Conservation (phyloP, 495 filamentous ascomycete genomes). For the Daldinia grandis region DNA sequence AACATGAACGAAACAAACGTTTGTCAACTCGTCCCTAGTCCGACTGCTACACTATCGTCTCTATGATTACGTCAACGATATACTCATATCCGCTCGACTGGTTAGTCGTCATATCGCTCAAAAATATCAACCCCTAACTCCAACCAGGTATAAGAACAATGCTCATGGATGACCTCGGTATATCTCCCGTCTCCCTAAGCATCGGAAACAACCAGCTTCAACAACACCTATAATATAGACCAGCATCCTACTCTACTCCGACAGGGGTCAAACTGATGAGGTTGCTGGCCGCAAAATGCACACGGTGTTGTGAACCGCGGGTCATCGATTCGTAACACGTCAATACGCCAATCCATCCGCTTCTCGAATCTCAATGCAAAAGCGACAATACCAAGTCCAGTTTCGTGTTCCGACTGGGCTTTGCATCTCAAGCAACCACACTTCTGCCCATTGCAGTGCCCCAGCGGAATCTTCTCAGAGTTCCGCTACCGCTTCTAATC, state of each 20-base stretch:
- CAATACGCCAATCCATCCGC: slow-evolving; percentile 17
- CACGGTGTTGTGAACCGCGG: slow-evolving; percentile 10
- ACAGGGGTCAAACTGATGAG: slow-evolving; percentile 5
- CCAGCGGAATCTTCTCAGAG: slow-evolving; percentile 58
- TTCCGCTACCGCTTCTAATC: slow-evolving; percentile 50
- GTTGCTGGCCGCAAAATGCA: slow-evolving; percentile 9
- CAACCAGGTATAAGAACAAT: slow-evolving; percentile 15
- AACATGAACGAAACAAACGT: slow-evolving; percentile 16
- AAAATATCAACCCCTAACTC: slow-evolving; percentile 25
- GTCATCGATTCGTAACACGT: slow-evolving; percentile 35
- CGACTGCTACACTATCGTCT: background rate
- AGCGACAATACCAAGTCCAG: slow-evolving; percentile 12
- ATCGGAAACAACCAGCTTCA: background rate
- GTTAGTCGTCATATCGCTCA: slow-evolving; percentile 8
- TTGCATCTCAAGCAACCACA: slow-evolving; percentile 47
- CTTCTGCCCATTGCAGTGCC: slow-evolving; percentile 52
- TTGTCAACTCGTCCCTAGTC: slow-evolving; percentile 8
- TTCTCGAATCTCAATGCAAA: slow-evolving; percentile 18
- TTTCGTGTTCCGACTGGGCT: background rate
- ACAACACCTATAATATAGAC: slow-evolving; percentile 9
- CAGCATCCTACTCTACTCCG: slow-evolving; percentile 19
- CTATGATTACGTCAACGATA: background rate
- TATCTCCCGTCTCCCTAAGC: background rate
- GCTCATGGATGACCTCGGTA: slow-evolving; percentile 23
- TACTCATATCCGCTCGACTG: slow-evolving; percentile 4